These are phyloP conservation scores for Apiosordaria backusii DNA, from an alignment of 495 filamentous ascomycete species.

Conservation along the genomic window DNA sequence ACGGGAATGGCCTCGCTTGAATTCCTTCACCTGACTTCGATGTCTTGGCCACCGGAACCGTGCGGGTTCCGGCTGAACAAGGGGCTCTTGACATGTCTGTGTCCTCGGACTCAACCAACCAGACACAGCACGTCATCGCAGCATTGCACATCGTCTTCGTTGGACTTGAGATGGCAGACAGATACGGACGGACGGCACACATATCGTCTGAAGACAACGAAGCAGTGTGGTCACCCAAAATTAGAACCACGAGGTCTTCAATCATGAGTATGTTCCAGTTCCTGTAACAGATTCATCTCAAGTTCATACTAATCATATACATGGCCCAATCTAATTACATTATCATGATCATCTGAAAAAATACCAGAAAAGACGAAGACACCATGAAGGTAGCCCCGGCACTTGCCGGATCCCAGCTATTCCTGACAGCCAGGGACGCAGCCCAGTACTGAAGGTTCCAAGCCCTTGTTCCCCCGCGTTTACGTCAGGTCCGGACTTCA, in stretches of 20 bases:
- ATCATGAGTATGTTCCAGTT: background rate
- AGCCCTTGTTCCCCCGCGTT: too few species aligned
- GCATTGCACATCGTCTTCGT: background rate
- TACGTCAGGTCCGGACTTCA: background rate
- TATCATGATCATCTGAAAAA: background rate
- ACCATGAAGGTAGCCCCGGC: background rate
- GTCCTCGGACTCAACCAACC: background rate
- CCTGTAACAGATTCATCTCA: background rate
- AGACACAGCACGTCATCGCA: background rate
- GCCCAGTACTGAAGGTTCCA: too few species aligned
- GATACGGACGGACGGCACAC: background rate
- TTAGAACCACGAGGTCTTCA: background rate
- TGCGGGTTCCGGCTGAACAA: slow-evolving; percentile 15
- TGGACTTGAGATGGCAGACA: background rate
- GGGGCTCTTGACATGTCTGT: background rate
- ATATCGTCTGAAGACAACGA: background rate
- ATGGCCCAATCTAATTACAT: slow-evolving; percentile 2
- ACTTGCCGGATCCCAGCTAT: background rate
- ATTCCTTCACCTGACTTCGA: background rate
- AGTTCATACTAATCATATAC: background rate
- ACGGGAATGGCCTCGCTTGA: background rate
- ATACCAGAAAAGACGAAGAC: background rate
- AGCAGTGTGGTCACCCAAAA: background rate
- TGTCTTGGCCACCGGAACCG: slow-evolving; percentile 14
- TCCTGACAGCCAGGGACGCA: background rate